Evolutionary conservation across 495 filamentous ascomycete genomes (phyloP), one percentile per base, ranked within the genome.

Genomic region (Pyrenula massariospora): DNA sequence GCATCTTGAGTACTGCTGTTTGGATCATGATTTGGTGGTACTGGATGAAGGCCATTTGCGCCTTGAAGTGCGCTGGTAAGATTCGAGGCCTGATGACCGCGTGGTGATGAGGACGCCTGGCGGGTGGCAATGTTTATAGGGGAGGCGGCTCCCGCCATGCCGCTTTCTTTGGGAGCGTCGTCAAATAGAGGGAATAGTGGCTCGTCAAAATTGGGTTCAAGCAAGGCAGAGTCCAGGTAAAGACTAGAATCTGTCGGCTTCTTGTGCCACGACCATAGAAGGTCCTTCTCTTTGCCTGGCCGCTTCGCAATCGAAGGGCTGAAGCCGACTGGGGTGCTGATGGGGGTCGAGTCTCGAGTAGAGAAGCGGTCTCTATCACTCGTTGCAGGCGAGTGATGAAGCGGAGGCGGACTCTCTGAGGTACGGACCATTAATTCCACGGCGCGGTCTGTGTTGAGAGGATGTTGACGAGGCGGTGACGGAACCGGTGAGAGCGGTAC

Each of bases 121-220:
- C 81, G 77, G 56, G 79, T 75, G 67, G 80, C 71, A 65, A 87
- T 86, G 68, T 86, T 77, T 63, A 87, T 85, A 22, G 84, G 84
- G 56, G 77, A 68, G 55, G 79, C 76, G 57, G 69, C 59, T 60
- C 72, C 73, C 53, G 71, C 73, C 79, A 84, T 84, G 56, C 62
- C 60, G 59, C 42, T 52, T 51, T 47, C 52, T 22, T 62, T 58
- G 31, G 60, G 60, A 23, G 68, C 64, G 24, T 68, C 67, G 53
- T 70, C 62, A 63, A 78, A 79, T 51, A 79, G 68, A 58, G 70
- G 70, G 56, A 62, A 68, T 61, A 53, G 58, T 58, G 50, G 61
- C 22, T 58, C 58, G 54, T 54, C 57, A 42, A 69, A 54, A 58
- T 74, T 73, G 50, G 65, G 60, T 20, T 71, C 67, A 22, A 70